Percentiles rank a stretch among this genome's conserved stretches.
These are phyloP conservation scores for Rhodomyrtus psidioides DNA, from an alignment of 441 rosid genomes.

Conservation along the genomic window DNA sequence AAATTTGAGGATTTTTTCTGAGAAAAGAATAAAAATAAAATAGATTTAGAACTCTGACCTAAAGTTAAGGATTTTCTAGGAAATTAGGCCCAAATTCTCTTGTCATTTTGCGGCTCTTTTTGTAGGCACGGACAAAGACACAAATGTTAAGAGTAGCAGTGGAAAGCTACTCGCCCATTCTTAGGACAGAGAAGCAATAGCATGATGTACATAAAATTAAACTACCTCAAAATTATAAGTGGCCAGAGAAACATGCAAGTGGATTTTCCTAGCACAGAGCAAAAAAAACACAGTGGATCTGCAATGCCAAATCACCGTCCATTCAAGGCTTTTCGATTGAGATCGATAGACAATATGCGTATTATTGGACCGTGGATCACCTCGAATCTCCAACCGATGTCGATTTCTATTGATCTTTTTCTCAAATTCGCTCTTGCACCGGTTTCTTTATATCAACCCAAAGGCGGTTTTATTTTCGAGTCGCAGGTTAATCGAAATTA, in stretches of 20 bases:
- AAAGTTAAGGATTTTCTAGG: too few species aligned
- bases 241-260: neutral
- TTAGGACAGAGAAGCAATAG: too few species aligned
- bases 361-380: neutral
- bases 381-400: neutral
- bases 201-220: too few species aligned
- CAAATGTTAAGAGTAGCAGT: too few species aligned
- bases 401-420: neutral
- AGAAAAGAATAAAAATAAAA: too few species aligned
- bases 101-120: too few species aligned
- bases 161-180: too few species aligned
- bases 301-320: neutral
- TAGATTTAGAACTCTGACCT: too few species aligned
- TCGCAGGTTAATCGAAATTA: neutral
- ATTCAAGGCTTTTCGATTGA: neutral
- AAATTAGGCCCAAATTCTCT: too few species aligned
- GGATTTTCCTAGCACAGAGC: neutral
- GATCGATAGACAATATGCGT: neutral
- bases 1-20: too few species aligned
- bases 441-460: neutral
- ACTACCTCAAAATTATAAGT: too few species aligned
- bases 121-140: too few species aligned
- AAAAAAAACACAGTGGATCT: neutral
- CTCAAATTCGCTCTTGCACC: neutral
- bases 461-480: neutral